Evolutionary conservation across 495 filamentous ascomycete species (phyloP).

Genomic region (Neurospora intermedia): DNA sequence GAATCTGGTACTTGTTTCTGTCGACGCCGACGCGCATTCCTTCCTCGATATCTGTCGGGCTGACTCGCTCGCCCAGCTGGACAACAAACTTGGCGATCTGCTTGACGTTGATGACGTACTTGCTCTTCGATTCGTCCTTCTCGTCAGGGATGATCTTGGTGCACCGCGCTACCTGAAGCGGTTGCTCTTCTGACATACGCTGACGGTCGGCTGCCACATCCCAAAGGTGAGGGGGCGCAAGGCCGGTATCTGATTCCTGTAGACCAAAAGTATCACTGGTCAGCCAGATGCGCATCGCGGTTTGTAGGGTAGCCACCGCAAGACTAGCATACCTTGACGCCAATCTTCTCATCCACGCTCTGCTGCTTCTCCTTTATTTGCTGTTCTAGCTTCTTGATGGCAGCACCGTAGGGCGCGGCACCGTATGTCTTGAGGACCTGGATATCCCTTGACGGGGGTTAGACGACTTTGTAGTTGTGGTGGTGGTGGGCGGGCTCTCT

Average conservation of each 20-base stretch:
- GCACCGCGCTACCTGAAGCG: constrained; percentile 92
- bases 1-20: constrained; percentile 97
- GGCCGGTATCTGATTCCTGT: constrained; percentile 95
- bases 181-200: constrained; percentile 97
- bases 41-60: constrained; percentile 97
- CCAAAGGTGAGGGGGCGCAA: constrained; percentile 97
- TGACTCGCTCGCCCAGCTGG: constrained; percentile 92
- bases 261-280: constrained; percentile 1
- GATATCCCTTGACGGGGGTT: constrained; percentile 65
- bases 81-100: constrained; percentile 99
- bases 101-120: constrained; percentile 99
- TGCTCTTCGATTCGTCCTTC: constrained; percentile 94
- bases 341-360: constrained; percentile 97
- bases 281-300: neutral
- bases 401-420: constrained; percentile 85
- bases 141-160: constrained; percentile 98
- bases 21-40: constrained; percentile 98
- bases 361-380: constrained; percentile 96
- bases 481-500: neutral
- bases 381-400: constrained; percentile 90
- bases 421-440: constrained; percentile 99
- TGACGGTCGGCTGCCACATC: constrained; percentile 95
- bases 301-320: neutral
- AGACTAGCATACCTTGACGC: constrained; percentile 34
- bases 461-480: constrained; percentile 22